phyloP scores from a whole-genome alignment of 2,329 filamentous ascomycete genomes.

The Penicillium vulpinum region DNA sequence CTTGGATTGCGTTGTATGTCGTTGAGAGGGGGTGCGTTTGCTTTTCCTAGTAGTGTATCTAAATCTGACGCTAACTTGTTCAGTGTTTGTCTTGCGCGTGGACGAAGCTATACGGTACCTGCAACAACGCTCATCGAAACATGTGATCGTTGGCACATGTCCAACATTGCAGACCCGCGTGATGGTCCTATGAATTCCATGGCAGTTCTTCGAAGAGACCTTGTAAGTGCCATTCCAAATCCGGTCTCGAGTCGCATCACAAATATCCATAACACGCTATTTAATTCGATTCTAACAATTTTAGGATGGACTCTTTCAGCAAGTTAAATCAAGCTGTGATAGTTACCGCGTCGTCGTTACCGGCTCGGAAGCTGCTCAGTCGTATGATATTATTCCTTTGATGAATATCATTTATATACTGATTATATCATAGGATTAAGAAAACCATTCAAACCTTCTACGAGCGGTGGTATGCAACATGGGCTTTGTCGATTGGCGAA shows the following conservation, averaged over 20 bases:
- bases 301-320: slow-evolving; percentile 36
- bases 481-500: slow-evolving; percentile 59
- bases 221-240: slow-evolving; percentile 48
- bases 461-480: slow-evolving; percentile 63
- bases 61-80: not conserved
- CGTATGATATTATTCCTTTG: slow-evolving; percentile 24
- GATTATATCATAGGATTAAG: slow-evolving; percentile 46
- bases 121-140: slow-evolving; percentile 65
- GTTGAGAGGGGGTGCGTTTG: slow-evolving; percentile 62
- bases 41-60: not conserved
- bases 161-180: slow-evolving; percentile 62
- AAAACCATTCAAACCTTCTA: slow-evolving; percentile 66
- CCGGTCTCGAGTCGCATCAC: too few species aligned
- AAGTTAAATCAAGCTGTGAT: slow-evolving; percentile 40
- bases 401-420: slow-evolving; percentile 1
- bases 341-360: slow-evolving; percentile 33
- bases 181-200: slow-evolving; percentile 73
- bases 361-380: slow-evolving; percentile 35
- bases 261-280: not conserved
- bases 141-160: slow-evolving; percentile 69
- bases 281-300: slow-evolving; percentile 1
- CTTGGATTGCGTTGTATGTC: slow-evolving; percentile 71
- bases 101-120: slow-evolving; percentile 67
- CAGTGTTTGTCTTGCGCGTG: slow-evolving; percentile 67
- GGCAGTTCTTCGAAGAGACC: slow-evolving; percentile 66